These are phyloP conservation scores for Phytophthora citrophthora DNA, from an alignment of 352 stramenopile species.

Conservation along the genomic window DNA sequence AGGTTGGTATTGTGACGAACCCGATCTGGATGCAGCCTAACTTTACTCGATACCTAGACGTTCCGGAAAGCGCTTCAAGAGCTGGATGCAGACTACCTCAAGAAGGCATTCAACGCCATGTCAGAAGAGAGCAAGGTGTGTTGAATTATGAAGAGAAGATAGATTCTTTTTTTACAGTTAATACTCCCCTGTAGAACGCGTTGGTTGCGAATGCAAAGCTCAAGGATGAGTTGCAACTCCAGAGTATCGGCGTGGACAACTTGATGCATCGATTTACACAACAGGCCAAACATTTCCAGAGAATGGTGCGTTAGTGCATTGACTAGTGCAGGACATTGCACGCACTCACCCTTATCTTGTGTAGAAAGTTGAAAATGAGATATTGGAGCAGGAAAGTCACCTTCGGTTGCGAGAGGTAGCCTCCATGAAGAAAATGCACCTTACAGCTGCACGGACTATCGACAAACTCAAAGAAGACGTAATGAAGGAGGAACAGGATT, in stretches of 20 bases:
- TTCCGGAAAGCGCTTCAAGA: constrained; percentile 81
- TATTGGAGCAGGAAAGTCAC: constrained; percentile 74
- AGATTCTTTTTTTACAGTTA: not conserved
- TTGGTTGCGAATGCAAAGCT: constrained; percentile 84
- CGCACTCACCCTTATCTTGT: not conserved
- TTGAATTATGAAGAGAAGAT: not conserved
- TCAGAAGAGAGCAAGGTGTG: constrained; percentile 80
- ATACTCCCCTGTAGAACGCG: constrained; percentile 49
- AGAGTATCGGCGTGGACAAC: constrained; percentile 83
- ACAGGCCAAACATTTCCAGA: constrained; percentile 70
- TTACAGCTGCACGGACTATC: constrained; percentile 58
- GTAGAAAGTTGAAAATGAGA: constrained; percentile 83
- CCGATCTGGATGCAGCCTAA: not conserved
- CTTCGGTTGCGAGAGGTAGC: constrained; percentile 66
- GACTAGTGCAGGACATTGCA: not conserved
- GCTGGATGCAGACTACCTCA: constrained; percentile 78
- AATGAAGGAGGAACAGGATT: constrained; percentile 56
- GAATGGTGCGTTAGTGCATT: constrained; percentile 53
- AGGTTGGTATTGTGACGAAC: constrained; percentile 37
- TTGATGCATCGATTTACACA: constrained; percentile 80
- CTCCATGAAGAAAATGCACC: constrained; percentile 68
- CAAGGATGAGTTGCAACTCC: constrained; percentile 79
- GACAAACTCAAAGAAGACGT: constrained; percentile 68
- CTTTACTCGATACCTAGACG: constrained; percentile 35
- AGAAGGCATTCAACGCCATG: constrained; percentile 86